Evolutionary conservation across 2,329 filamentous ascomycete species (phyloP).

Genomic region (Talaromyces albobiverticillius): DNA sequence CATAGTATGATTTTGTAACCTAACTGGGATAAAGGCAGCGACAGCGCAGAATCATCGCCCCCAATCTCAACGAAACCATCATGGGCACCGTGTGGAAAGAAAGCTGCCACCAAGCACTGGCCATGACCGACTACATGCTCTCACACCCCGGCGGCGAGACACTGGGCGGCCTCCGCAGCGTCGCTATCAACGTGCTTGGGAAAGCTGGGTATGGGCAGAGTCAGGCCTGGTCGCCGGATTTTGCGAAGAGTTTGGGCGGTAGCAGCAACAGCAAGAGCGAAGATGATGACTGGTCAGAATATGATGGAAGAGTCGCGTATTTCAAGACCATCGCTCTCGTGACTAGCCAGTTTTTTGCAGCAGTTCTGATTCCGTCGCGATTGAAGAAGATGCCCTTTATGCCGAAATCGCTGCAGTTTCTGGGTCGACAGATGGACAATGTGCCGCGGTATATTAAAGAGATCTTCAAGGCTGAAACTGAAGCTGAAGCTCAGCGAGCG

Average conservation of each 20-base stretch:
- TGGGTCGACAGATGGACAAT: constrained; percentile 26
- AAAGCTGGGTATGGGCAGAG: constrained; percentile 32
- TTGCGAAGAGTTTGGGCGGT: constrained; percentile 17
- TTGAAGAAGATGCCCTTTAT: constrained; percentile 25
- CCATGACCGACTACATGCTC: constrained; percentile 30
- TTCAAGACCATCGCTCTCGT: constrained; percentile 32
- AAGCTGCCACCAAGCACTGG: constrained; percentile 26
- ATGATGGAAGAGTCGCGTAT: constrained; percentile 24
- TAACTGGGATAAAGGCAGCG: constrained; percentile 22
- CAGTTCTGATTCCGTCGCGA: constrained; percentile 26
- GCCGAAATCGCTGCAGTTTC: constrained; percentile 23
- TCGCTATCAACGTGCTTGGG: constrained; percentile 40
- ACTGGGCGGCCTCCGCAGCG: constrained; percentile 26
- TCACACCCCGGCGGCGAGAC: constrained; percentile 24
- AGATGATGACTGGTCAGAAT: constrained; percentile 3
- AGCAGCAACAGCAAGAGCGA: not conserved
- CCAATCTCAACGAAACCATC: constrained; percentile 37
- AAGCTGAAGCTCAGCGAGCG: constrained; percentile 19
- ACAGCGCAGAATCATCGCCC: constrained; percentile 35
- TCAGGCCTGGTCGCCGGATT: constrained; percentile 26
- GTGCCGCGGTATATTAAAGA: constrained; percentile 27
- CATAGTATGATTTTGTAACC: not conserved
- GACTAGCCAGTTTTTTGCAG: constrained; percentile 26
- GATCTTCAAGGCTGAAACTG: constrained; percentile 25
- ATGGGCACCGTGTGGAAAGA: constrained; percentile 35